Percentiles rank a stretch among this genome's conserved stretches.
phyloP scores from a whole-genome alignment of 2,329 filamentous ascomycete species.

The Capronia americana region DNA sequence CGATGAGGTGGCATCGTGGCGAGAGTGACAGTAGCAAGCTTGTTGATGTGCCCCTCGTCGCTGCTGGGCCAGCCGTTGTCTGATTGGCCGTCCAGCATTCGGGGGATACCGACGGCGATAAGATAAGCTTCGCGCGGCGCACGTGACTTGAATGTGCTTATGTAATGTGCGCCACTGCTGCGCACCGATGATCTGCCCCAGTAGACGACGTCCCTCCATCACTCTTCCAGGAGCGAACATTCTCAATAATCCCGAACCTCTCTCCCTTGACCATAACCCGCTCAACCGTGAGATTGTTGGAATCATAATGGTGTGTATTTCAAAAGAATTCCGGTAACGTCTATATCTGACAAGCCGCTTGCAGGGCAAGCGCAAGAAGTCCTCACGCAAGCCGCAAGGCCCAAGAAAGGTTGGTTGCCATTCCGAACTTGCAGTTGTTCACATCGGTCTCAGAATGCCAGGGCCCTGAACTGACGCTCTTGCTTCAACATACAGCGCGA shows the following conservation, averaged over 20 bases:
- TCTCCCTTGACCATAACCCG: neutral
- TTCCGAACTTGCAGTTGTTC: neutral
- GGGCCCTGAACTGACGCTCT: constrained; percentile 1
- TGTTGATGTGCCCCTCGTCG: constrained; percentile 4
- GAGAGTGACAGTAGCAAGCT: constrained; percentile 1
- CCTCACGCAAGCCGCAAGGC: constrained; percentile 67
- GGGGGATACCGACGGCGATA: constrained; percentile 12
- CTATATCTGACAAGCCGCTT: neutral
- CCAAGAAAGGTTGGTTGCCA: constrained; percentile 48
- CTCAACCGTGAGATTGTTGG: neutral
- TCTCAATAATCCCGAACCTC: neutral
- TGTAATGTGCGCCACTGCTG: neutral
- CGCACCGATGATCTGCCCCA: neutral
- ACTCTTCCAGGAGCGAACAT: neutral
- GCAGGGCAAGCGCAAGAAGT: constrained; percentile 91
- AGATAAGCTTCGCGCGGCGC: neutral
- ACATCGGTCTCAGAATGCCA: neutral
- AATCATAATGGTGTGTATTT: constrained; percentile 6
- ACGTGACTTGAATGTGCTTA: constrained; percentile 1
- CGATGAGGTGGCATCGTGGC: neutral
- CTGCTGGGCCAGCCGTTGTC: neutral
- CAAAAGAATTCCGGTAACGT: neutral
- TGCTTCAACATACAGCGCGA: constrained; percentile 46
- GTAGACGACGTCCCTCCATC: neutral
- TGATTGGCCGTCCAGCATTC: constrained; percentile 5